These are phyloP conservation scores for Blepharisma stoltei DNA, from an alignment of 73 alveolate genomes.

Conservation along the genomic window DNA sequence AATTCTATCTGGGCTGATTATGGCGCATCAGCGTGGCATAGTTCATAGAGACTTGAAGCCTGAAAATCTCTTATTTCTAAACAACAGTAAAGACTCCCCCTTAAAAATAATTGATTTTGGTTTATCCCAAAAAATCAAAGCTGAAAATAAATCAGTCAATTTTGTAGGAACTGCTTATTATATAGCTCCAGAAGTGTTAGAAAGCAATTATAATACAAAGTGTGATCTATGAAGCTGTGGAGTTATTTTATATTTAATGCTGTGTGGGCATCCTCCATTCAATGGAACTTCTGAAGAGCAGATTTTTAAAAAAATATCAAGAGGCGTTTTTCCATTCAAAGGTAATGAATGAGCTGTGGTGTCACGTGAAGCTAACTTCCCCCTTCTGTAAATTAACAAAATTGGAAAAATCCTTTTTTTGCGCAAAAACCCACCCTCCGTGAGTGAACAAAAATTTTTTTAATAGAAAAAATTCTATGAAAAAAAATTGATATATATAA, in stretches of 20 bases:
- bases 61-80: conserved; percentile 8
- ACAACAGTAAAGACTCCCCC: conserved; percentile 23
- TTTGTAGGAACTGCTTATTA: conserved; percentile 23
- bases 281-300: not conserved
- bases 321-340: not conserved
- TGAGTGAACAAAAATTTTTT: too few species aligned
- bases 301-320: not conserved
- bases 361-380: conserved; percentile 4
- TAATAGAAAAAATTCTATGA: too few species aligned
- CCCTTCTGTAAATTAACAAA: too few species aligned
- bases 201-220: not conserved
- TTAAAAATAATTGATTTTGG: conserved; percentile 39
- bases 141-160: not conserved
- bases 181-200: conserved; percentile 32
- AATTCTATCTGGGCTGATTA: not conserved
- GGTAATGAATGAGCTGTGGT: conserved; percentile 5
- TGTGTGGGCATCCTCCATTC: conserved; percentile 30
- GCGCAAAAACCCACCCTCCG: too few species aligned
- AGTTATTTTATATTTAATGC: conserved; percentile 15
- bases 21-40: not conserved
- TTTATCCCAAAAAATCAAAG: not conserved
- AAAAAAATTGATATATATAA: conserved; percentile 30
- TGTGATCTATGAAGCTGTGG: conserved; percentile 32
- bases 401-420: too few species aligned
- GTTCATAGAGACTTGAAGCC: conserved; percentile 28